Evolutionary conservation across 1,284 basidiomycete species (phyloP).

Genomic region (Leucoagaricus sp.): DNA sequence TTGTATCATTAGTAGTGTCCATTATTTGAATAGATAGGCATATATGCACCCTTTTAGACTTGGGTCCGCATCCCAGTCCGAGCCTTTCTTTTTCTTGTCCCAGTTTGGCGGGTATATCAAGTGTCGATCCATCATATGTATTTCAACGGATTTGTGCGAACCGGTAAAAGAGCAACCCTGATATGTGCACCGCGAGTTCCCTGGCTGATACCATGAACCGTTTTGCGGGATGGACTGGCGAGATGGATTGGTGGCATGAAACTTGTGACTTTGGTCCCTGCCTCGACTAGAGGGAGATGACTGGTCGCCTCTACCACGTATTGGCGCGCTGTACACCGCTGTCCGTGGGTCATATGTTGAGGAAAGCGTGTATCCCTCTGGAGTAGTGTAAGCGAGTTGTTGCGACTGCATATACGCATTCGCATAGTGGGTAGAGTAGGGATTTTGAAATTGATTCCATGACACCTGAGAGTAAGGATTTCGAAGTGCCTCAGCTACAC

Average conservation of each 20-base stretch:
- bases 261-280: background rate
- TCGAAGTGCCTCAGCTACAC: slow-evolving; percentile 3
- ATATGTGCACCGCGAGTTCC: slow-evolving; percentile 63
- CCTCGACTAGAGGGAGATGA: background rate
- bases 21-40: background rate
- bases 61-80: slow-evolving; percentile 76
- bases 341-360: slow-evolving; percentile 44
- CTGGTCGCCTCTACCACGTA: slow-evolving; percentile 5
- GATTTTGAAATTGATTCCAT: slow-evolving; percentile 11
- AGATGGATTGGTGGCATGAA: slow-evolving; percentile 8
- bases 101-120: slow-evolving; percentile 80
- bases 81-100: slow-evolving; percentile 56
- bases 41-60: slow-evolving; percentile 65
- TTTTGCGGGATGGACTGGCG: slow-evolving; percentile 19
- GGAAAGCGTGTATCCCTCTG: slow-evolving; percentile 57
- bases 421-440: slow-evolving; percentile 47
- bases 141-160: slow-evolving; percentile 72
- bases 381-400: slow-evolving; percentile 36
- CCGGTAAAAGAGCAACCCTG: slow-evolving; percentile 75
- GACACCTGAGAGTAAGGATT: slow-evolving; percentile 25
- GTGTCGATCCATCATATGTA: slow-evolving; percentile 91
- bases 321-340: slow-evolving; percentile 6
- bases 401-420: slow-evolving; percentile 53
- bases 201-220: slow-evolving; percentile 64
- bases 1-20: background rate